phyloP scores from a whole-genome alignment of 1,284 basidiomycete species.

The Coniferiporia weirii region DNA sequence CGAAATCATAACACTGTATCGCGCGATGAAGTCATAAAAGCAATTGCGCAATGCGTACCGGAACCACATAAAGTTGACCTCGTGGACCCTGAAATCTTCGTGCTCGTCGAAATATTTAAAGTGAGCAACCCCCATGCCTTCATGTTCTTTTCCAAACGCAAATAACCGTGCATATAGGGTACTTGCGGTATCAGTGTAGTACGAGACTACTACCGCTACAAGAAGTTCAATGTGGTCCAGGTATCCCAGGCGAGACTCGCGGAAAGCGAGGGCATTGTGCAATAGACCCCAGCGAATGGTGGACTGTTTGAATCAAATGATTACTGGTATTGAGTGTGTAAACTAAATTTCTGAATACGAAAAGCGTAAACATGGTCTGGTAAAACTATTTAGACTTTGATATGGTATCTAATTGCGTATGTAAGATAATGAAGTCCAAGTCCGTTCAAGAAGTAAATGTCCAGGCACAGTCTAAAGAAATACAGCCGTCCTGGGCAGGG shows the following conservation, averaged over 20 bases:
- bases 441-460: neutral
- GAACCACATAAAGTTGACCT: conserved; percentile 60
- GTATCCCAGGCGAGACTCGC: conserved; percentile 40
- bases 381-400: neutral
- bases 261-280: conserved; percentile 3
- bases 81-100: conserved; percentile 59
- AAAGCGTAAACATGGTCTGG: neutral
- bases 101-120: conserved; percentile 79
- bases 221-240: conserved; percentile 73
- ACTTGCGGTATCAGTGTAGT: conserved; percentile 70
- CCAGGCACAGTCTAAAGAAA: neutral
- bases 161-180: conserved; percentile 37
- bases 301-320: neutral
- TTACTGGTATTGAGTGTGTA: neutral
- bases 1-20: conserved; percentile 68
- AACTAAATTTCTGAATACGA: too few species aligned
- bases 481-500: neutral
- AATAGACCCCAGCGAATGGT: neutral
- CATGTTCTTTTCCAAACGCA: neutral
- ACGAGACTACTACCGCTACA: conserved; percentile 59
- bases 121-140: conserved; percentile 31
- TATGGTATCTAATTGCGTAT: neutral
- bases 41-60: conserved; percentile 65
- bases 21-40: conserved; percentile 54
- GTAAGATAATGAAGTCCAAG: neutral